These are phyloP conservation scores for Rhizophora mangle DNA, from an alignment of 345 rosid genomes.

Conservation along the genomic window DNA sequence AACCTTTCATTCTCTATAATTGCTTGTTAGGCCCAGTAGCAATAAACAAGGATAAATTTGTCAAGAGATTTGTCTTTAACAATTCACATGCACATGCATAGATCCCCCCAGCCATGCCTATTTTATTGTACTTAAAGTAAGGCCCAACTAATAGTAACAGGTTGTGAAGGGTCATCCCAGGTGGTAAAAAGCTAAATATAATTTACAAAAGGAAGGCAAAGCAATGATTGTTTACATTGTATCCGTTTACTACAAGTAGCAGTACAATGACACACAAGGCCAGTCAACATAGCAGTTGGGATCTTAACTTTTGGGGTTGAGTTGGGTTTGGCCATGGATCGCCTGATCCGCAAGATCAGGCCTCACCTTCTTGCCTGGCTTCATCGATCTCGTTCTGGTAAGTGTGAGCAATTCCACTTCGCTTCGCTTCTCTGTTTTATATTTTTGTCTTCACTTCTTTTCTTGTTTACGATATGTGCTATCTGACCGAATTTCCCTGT, in stretches of 20 bases:
- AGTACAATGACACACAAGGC: not conserved
- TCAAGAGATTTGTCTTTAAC: not conserved
- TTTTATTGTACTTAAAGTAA: not conserved
- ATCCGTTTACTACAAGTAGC: not conserved
- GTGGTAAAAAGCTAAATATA: not conserved
- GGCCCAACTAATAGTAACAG: constrained; percentile 1
- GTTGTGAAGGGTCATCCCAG: not conserved
- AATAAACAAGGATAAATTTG: not conserved
- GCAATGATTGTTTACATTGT: not conserved
- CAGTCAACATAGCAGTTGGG: not conserved
- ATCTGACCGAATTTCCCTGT: not conserved
- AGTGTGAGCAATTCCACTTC: not conserved
- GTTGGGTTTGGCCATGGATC: constrained; percentile 29
- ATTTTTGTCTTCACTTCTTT: not conserved
- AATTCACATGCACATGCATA: no score
- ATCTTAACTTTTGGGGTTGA: not conserved
- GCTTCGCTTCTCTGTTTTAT: not conserved
- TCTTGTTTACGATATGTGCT: not conserved
- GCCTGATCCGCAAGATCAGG: constrained; percentile 55
- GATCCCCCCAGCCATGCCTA: not conserved
- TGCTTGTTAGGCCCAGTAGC: not conserved
- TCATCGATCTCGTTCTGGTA: constrained; percentile 74
- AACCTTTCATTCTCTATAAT: not conserved
- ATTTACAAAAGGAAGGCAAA: not conserved
- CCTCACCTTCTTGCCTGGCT: constrained; percentile 60